Evolutionary conservation across 2,329 filamentous ascomycete species (phyloP).

Genomic region (Leptographium radiaticola): DNA sequence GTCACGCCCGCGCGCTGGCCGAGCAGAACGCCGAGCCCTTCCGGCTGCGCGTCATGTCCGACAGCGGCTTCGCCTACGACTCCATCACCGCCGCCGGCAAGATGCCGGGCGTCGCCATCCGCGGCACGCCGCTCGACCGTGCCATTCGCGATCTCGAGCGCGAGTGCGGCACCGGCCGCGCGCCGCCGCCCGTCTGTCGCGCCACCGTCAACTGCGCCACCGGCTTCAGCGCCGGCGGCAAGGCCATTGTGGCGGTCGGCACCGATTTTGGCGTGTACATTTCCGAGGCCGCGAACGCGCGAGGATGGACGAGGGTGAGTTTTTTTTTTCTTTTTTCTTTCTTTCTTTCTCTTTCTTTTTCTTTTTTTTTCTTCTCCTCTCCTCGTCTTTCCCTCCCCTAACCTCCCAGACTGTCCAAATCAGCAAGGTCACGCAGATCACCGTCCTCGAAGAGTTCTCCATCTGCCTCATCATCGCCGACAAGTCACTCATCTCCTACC

Average conservation of each 20-base stretch:
- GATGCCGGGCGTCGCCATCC: conserved; percentile 59
- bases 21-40: conserved; percentile 95
- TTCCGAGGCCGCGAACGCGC: conserved; percentile 74
- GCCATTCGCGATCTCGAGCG: conserved; percentile 82
- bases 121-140: conserved; percentile 80
- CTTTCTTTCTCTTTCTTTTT: not conserved
- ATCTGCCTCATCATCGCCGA: conserved; percentile 86
- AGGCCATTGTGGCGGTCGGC: conserved; percentile 81
- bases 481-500: conserved; percentile 82
- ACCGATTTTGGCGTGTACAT: conserved; percentile 92
- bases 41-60: conserved; percentile 78
- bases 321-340: not conserved
- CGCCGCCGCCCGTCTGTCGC: conserved; percentile 67
- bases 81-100: conserved; percentile 43
- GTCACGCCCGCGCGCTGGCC: conserved; percentile 76
- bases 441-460: conserved; percentile 91
- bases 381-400: conserved; percentile 7
- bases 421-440: conserved; percentile 74
- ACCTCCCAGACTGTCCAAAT: conserved; percentile 56
- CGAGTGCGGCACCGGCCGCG: conserved; percentile 55
- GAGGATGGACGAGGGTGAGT: conserved; percentile 79
- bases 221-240: conserved; percentile 72
- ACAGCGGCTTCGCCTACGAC: conserved; percentile 81
- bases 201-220: conserved; percentile 88
- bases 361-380: not conserved